These are phyloP conservation scores for Pseudofabraea citricarpa DNA, from an alignment of 2,329 filamentous ascomycete genomes.

Conservation along the genomic window DNA sequence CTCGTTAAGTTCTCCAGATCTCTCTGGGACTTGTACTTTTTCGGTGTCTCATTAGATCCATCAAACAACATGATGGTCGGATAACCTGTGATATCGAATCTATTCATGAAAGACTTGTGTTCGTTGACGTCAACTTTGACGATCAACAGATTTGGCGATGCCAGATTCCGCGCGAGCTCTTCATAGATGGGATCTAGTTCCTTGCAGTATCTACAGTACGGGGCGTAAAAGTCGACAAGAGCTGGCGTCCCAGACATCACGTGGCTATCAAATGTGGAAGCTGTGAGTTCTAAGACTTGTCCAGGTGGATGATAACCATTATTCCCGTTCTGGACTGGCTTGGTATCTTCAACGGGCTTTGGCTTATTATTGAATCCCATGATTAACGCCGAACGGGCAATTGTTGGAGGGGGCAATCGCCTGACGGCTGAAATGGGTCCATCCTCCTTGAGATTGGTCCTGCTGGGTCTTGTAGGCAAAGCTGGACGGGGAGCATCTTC, in stretches of 20 bases:
- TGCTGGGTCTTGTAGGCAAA: constrained; percentile 20
- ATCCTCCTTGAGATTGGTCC: constrained; percentile 7
- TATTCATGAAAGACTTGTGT: constrained; percentile 67
- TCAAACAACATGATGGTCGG: constrained; percentile 94
- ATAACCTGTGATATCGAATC: constrained; percentile 75
- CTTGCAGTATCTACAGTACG: constrained; percentile 97
- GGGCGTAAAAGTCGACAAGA: constrained; percentile 96
- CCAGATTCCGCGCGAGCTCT: constrained; percentile 73
- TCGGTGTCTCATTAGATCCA: constrained; percentile 14
- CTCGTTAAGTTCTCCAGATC: constrained; percentile 15
- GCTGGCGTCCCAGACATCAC: constrained; percentile 90
- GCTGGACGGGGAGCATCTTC: constrained; percentile 21
- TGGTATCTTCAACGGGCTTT: constrained; percentile 12
- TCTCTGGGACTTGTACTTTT: constrained; percentile 15
- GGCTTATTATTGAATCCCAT: constrained; percentile 23
- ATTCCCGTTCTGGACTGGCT: constrained; percentile 10
- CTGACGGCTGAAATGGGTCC: constrained; percentile 11
- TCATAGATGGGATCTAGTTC: constrained; percentile 85
- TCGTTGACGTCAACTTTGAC: constrained; percentile 92
- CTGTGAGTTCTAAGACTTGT: constrained; percentile 75
- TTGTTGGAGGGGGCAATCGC: constrained; percentile 18
- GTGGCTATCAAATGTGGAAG: constrained; percentile 82
- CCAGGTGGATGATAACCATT: constrained; percentile 7
- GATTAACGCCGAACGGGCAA: constrained; percentile 14
- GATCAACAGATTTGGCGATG: constrained; percentile 72